Percentiles rank a stretch among this genome's conserved stretches.
Conservation (phyloP, 2,329 filamentous ascomycete genomes). For the Ophiocordyceps australis region DNA sequence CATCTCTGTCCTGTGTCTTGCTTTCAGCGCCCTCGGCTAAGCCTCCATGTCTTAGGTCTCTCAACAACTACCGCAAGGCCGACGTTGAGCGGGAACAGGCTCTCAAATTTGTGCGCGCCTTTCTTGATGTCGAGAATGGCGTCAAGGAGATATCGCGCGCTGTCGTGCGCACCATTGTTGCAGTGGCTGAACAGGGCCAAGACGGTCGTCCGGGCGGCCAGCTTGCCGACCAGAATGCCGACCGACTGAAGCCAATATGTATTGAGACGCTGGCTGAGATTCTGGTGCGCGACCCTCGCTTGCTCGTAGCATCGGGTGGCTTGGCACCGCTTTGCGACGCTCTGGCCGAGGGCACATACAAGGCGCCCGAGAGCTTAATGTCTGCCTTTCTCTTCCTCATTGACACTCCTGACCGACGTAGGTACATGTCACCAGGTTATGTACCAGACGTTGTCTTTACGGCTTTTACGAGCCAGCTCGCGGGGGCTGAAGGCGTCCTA, state of each 20-base stretch:
- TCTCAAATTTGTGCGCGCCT: slow-evolving; percentile 86
- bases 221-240: slow-evolving; percentile 51
- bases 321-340: slow-evolving; percentile 81
- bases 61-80: slow-evolving; percentile 93
- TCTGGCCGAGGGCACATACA: slow-evolving; percentile 77
- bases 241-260: slow-evolving; percentile 76
- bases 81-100: slow-evolving; percentile 94
- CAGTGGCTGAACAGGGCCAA: slow-evolving; percentile 75
- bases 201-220: slow-evolving; percentile 69
- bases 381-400: slow-evolving; percentile 79
- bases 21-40: slow-evolving; percentile 2
- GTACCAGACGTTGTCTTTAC: slow-evolving; percentile 83
- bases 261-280: slow-evolving; percentile 88
- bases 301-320: slow-evolving; percentile 70
- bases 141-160: slow-evolving; percentile 73
- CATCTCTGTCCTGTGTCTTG: too few species aligned
- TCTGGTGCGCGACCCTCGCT: slow-evolving; percentile 63
- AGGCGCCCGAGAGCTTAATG: slow-evolving; percentile 77
- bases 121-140: slow-evolving; percentile 88
- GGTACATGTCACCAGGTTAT: slow-evolving; percentile 71
- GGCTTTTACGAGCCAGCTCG: slow-evolving; percentile 71
- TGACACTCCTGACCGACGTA: slow-evolving; percentile 64
- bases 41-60: slow-evolving; percentile 29
- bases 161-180: slow-evolving; percentile 75
- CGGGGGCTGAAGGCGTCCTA: slow-evolving; percentile 40